phyloP scores from a whole-genome alignment of 768 basidiomycete species.

The Pholiota microspora region DNA sequence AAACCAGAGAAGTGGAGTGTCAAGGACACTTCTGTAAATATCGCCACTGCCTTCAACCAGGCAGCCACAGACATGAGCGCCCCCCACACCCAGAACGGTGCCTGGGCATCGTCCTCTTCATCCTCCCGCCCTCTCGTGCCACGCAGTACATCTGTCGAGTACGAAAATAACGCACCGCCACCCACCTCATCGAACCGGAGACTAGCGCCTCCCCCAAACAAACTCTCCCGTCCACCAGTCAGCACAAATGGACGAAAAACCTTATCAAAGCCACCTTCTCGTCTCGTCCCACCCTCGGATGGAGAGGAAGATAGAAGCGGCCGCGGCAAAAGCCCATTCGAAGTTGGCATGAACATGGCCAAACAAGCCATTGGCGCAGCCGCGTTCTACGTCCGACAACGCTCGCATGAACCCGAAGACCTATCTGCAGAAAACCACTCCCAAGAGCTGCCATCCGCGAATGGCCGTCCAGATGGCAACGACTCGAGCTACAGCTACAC shows the following conservation, averaged over 20 bases:
- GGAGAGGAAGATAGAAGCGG: slow-evolving; percentile 44
- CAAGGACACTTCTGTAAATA: slow-evolving; percentile 85
- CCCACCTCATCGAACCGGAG: slow-evolving; percentile 44
- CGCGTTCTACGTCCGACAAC: slow-evolving; percentile 64
- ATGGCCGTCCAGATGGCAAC: slow-evolving; percentile 34
- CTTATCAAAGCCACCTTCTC: slow-evolving; percentile 50
- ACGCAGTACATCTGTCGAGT: slow-evolving; percentile 78
- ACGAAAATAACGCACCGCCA: slow-evolving; percentile 61
- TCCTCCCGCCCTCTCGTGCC: slow-evolving; percentile 54
- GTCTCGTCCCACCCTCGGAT: slow-evolving; percentile 69
- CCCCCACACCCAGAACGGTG: slow-evolving; percentile 48
- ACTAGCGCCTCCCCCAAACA: slow-evolving; percentile 56
- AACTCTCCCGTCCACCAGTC: slow-evolving; percentile 19
- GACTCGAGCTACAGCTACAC: slow-evolving; percentile 74
- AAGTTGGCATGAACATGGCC: slow-evolving; percentile 55
- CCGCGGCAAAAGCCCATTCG: slow-evolving; percentile 71
- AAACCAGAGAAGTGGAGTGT: slow-evolving; percentile 71
- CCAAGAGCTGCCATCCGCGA: slow-evolving; percentile 25
- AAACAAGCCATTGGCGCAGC: slow-evolving; percentile 52
- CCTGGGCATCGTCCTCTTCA: slow-evolving; percentile 65
- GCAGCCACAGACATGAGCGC: slow-evolving; percentile 53
- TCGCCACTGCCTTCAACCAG: slow-evolving; percentile 77
- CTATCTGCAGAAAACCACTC: slow-evolving; percentile 28
- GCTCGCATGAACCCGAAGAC: slow-evolving; percentile 55
- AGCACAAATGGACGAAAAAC: slow-evolving; percentile 38